Conservation (phyloP, 2,329 filamentous ascomycete genomes). For the Cercospora citrullina region DNA sequence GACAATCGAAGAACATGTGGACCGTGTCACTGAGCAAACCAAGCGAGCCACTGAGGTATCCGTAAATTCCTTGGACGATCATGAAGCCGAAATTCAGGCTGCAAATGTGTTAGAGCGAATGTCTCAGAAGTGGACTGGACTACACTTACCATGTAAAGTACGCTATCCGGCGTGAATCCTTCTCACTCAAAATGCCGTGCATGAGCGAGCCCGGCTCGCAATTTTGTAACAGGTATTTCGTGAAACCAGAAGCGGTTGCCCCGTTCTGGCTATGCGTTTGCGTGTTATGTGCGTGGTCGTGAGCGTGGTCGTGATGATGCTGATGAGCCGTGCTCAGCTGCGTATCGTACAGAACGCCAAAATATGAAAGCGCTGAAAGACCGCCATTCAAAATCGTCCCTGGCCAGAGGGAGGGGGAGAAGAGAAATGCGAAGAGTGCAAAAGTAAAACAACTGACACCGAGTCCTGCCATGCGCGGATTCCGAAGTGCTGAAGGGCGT, state of each 20-base stretch:
- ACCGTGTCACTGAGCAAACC: constrained; percentile 97
- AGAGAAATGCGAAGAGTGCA: constrained; percentile 39
- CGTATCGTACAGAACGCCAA: constrained; percentile 46
- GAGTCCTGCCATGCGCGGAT: constrained; percentile 38
- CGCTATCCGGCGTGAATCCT: constrained; percentile 90
- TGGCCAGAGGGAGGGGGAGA: constrained; percentile 39
- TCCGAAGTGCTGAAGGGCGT: constrained; percentile 45
- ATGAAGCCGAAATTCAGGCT: constrained; percentile 95
- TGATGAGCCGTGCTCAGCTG: constrained; percentile 32
- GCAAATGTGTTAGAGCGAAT: constrained; percentile 22
- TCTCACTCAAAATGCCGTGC: constrained; percentile 82
- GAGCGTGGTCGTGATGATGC: constrained; percentile 36
- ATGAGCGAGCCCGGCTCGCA: constrained; percentile 73
- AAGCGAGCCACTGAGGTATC: constrained; percentile 87
- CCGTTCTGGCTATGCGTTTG: constrained; percentile 40
- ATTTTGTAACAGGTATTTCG: constrained; percentile 68
- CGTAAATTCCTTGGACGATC: constrained; percentile 91
- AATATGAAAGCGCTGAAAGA: constrained; percentile 40
- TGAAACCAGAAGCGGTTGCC: constrained; percentile 65
- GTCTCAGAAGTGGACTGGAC: not conserved
- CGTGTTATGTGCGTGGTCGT: constrained; percentile 35
- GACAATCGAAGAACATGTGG: constrained; percentile 99
- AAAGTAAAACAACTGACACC: constrained; percentile 37
- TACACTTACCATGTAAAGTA: constrained; percentile 89
- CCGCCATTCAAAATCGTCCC: constrained; percentile 38